These are phyloP conservation scores for Onygenales sp. DNA, from an alignment of 2,329 filamentous ascomycete genomes.

Conservation along the genomic window DNA sequence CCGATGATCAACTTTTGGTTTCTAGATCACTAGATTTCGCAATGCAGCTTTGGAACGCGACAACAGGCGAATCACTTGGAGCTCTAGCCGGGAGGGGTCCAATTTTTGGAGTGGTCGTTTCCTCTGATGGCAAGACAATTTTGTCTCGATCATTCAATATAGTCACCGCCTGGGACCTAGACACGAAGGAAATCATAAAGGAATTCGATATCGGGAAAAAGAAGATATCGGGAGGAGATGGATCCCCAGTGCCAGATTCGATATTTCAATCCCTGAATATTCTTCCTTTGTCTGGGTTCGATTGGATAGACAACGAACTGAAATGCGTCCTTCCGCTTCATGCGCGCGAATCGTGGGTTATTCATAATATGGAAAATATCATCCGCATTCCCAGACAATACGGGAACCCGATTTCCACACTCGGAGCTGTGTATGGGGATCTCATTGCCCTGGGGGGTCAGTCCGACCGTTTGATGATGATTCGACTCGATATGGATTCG, in stretches of 20 bases:
- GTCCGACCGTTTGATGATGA: not conserved
- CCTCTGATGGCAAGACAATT: not conserved
- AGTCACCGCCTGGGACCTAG: not conserved
- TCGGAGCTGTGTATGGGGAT: not conserved
- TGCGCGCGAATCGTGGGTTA: not conserved
- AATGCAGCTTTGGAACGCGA: not conserved
- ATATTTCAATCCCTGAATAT: not conserved
- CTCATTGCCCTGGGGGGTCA: not conserved
- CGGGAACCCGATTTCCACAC: too few relatives aligned
- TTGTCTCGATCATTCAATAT: not conserved
- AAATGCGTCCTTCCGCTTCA: not conserved
- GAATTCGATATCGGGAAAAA: not conserved
- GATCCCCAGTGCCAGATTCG: not conserved
- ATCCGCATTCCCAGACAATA: not conserved
- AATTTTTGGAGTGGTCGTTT: not conserved
- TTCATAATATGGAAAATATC: not conserved
- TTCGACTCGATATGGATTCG: not conserved
- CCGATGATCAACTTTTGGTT: not conserved
- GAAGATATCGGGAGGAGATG: not conserved
- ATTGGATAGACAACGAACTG: not conserved
- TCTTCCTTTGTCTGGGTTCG: not conserved
- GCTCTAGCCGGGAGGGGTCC: not conserved
- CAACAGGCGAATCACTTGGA: not conserved
- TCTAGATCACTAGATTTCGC: not conserved
- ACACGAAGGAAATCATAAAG: not conserved